phyloP scores from a whole-genome alignment of 1,139 yeast genomes.

The Scheffersomyces insectosa region DNA sequence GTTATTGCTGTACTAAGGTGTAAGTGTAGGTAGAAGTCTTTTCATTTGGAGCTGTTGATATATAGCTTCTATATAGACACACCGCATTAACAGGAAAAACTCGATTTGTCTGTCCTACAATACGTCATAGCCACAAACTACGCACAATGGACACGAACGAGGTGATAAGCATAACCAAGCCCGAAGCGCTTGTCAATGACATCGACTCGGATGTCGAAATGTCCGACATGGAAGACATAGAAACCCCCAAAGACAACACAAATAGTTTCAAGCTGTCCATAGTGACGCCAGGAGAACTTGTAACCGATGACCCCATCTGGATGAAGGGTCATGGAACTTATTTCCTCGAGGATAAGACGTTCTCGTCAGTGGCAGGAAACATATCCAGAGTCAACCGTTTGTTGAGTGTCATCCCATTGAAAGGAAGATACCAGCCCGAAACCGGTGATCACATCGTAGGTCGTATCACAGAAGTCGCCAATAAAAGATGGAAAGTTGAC shows the following conservation, averaged over 20 bases:
- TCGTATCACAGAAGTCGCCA: conserved; percentile 90
- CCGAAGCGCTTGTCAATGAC: conserved; percentile 17
- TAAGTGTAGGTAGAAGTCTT: too few relatives aligned
- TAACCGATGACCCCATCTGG: conserved; percentile 95
- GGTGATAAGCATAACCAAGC: conserved; percentile 41
- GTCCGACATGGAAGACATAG: conserved; percentile 26
- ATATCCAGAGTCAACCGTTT: conserved; percentile 84
- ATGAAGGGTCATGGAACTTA: conserved; percentile 99
- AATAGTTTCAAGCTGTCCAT: conserved; percentile 22
- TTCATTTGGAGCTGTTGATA: too few relatives aligned
- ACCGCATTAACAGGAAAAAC: too few relatives aligned
- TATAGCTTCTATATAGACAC: too few relatives aligned
- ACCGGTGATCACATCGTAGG: conserved; percentile 97
- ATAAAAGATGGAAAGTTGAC: conserved; percentile 94
- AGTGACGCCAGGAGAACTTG: conserved; percentile 96
- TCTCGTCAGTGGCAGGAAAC: conserved; percentile 90
- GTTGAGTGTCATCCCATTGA: conserved; percentile 79
- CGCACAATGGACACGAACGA: conserved; percentile 26
- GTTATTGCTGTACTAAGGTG: too few relatives aligned
- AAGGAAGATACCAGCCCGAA: conserved; percentile 88
- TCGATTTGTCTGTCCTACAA: too few relatives aligned
- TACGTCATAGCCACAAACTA: conserved; percentile 4
- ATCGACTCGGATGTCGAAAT: conserved; percentile 21
- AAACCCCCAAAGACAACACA: conserved; percentile 1
- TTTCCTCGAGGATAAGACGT: conserved; percentile 68